These are phyloP conservation scores for Cytospora paraplurivora DNA, from an alignment of 2,329 filamentous ascomycete species.

Conservation along the genomic window DNA sequence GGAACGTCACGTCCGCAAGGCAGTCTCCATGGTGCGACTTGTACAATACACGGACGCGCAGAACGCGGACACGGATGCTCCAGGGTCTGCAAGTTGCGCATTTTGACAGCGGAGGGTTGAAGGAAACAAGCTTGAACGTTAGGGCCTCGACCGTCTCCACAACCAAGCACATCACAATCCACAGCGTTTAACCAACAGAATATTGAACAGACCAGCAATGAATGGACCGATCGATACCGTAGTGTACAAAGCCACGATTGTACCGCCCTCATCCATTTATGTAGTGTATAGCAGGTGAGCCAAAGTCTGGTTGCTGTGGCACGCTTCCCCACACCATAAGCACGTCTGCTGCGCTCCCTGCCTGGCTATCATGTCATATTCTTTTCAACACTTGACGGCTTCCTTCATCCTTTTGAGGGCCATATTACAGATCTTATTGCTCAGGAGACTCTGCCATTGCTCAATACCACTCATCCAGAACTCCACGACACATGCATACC, in stretches of 20 bases:
- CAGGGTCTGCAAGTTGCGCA: background rate
- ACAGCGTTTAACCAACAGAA: background rate
- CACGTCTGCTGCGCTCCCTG: background rate
- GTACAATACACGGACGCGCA: background rate
- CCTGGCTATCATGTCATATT: conserved; percentile 11
- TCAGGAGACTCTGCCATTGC: conserved; percentile 4
- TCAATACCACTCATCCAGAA: conserved; percentile 5
- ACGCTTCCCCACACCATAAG: background rate
- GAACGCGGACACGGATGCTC: background rate
- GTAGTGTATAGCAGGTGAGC: too few species aligned
- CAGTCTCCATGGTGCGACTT: background rate
- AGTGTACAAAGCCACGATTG: too few species aligned
- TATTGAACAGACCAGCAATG: background rate
- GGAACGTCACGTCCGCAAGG: background rate
- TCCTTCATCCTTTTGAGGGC: conserved; percentile 4
- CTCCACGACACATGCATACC: conserved; percentile 17
- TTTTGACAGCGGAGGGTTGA: background rate
- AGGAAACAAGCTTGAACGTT: too few species aligned
- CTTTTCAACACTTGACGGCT: conserved; percentile 16
- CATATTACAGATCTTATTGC: conserved; percentile 10
- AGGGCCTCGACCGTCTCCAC: background rate
- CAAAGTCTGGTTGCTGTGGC: background rate
- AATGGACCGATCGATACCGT: background rate
- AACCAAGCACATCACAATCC: background rate
- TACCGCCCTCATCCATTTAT: too few species aligned